Base-by-base conservation (phyloP, 2,329 filamentous ascomycete genomes). In the Aspergillus felis region DNA sequence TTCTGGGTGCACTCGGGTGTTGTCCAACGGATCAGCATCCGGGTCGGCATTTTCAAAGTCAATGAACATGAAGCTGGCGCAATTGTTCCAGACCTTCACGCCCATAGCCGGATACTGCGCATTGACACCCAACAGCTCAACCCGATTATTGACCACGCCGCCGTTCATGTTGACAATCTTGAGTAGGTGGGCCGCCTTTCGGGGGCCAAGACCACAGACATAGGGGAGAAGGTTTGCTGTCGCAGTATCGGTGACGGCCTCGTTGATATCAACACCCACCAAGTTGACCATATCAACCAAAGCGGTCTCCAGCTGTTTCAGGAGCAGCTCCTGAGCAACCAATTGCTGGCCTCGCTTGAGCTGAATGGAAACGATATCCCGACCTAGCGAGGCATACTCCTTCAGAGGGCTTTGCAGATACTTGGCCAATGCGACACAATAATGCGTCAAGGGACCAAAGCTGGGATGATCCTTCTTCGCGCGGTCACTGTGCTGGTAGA, bases 231-330 rank as follows among this genome's bases (percentile, higher is more conserved):
- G 82, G 63, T 93, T 94, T 14, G 92, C 91, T 8, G 90, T 89
- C 68, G 94, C 91, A 1, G 86, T 71, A 72, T 97, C 91, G 46
- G 82, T 82, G 56, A 96, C 87, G 14, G 92, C 92, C 64, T 97
- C 92, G 67, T 97, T 96, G 69, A 99, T 89, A 67, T 97, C 91
- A 41, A 99, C 91, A 69, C 94, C 94, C 49, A 92, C 92, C 47
- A 99, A 85, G 72, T 99, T 99, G 65, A 99, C 94, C 83, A 96
- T 96, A 71, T 99, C 94, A 10, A 99, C 93, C 86, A 99, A 90
- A 48, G 93, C 91, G n/a, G 90, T 95, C 68, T 99, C 94, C 17
- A 99, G 82, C 59, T 91, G 86, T 71, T 90, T 92, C 61, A 88
- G 79, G 42, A 99, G 82, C 77, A 96, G 92, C 41, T 97, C 93